phyloP scores from a whole-genome alignment of 2,329 filamentous ascomycete species.

The Penicillium polonicum region DNA sequence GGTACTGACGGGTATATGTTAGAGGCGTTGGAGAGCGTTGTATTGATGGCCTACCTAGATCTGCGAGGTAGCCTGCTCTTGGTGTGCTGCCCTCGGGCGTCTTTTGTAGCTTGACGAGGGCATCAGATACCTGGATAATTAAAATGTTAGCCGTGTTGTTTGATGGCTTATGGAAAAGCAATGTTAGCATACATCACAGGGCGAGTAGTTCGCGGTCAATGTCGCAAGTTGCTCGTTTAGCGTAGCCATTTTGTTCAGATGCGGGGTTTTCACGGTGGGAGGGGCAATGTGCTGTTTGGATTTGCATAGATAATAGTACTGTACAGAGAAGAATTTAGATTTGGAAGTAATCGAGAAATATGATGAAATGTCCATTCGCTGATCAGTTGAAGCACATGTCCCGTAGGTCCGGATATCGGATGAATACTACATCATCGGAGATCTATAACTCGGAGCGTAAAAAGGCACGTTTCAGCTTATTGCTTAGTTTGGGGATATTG shows the following conservation, averaged over 20 bases:
- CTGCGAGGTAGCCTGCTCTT: slow-evolving; percentile 65
- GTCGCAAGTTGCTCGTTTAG: slow-evolving; percentile 35
- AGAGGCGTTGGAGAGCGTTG: background rate
- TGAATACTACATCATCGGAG: slow-evolving; percentile 6
- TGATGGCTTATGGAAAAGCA: too few relatives aligned
- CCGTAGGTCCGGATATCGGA: slow-evolving; percentile 24
- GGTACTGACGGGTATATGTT: slow-evolving; percentile 28
- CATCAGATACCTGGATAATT: slow-evolving; percentile 62
- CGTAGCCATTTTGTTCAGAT: slow-evolving; percentile 28
- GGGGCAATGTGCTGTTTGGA: background rate
- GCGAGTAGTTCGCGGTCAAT: slow-evolving; percentile 38
- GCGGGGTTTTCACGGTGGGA: slow-evolving; percentile 9
- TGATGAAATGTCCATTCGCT: background rate
- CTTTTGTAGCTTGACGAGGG: slow-evolving; percentile 65
- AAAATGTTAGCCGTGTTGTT: background rate
- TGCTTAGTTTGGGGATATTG: background rate
- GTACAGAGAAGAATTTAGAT: background rate
- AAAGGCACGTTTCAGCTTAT: background rate
- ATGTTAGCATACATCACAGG: slow-evolving; percentile 41
- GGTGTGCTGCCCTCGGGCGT: slow-evolving; percentile 47
- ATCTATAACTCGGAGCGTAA: background rate
- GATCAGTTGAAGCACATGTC: slow-evolving; percentile 20
- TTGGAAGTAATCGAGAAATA: background rate
- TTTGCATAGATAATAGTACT: background rate
- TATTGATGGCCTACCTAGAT: slow-evolving; percentile 51